Evolutionary conservation across 805 yeast species (phyloP).

Genomic region (Pichia deserticola): DNA sequence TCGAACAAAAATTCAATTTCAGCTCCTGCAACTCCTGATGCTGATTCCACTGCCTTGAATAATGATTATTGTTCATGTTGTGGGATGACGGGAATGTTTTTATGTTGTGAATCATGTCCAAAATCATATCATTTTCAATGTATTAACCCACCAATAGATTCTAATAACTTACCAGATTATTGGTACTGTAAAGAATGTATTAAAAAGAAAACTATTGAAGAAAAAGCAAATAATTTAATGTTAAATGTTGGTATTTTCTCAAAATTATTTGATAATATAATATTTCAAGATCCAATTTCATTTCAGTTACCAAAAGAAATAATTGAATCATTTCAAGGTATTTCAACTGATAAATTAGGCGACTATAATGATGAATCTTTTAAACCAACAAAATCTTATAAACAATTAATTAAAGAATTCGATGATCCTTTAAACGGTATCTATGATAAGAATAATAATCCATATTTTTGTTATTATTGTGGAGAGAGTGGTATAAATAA

Average conservation of each 20-base stretch:
- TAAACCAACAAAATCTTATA: conserved; percentile 37
- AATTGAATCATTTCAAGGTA: conserved; percentile 67
- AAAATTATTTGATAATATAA: conserved; percentile 51
- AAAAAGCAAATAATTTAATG: neutral
- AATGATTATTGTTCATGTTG: conserved; percentile 92
- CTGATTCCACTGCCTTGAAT: conserved; percentile 34
- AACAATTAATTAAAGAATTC: conserved; percentile 38
- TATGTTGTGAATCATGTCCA: conserved; percentile 94
- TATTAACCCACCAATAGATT: conserved; percentile 82
- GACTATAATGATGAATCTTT: conserved; percentile 64
- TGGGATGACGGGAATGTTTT: conserved; percentile 79
- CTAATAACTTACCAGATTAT: conserved; percentile 66
- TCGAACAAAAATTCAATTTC: too few species aligned
- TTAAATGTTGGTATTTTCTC: conserved; percentile 40
- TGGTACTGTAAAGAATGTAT: conserved; percentile 85
- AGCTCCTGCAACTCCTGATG: neutral
- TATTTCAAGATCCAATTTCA: conserved; percentile 56
- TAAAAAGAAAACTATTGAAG: conserved; percentile 27
- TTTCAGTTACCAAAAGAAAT: conserved; percentile 61
- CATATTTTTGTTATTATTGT: conserved; percentile 71
- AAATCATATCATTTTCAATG: conserved; percentile 87
- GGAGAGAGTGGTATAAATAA: conserved; percentile 47
- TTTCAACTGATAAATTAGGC: conserved; percentile 57
- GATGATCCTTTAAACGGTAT: conserved; percentile 51
- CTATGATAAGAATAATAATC: conserved; percentile 60